These are phyloP conservation scores for Emergomyces pasteurianus DNA, from an alignment of 2,329 filamentous ascomycete genomes.

Conservation along the genomic window DNA sequence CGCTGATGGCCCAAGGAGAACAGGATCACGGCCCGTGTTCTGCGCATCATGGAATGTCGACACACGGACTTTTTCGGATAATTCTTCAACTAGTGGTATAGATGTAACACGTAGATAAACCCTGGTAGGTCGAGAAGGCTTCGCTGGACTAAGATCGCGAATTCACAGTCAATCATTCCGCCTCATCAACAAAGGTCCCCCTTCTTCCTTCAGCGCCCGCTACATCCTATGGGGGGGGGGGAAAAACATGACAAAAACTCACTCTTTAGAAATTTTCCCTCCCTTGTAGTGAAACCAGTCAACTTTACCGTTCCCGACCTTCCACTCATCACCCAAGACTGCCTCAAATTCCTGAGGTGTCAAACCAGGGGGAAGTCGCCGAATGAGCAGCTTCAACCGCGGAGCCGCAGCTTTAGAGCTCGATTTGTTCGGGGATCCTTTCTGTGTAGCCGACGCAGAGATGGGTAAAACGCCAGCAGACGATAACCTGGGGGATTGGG, in stretches of 20 bases:
- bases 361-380: constrained; percentile 75
- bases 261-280: constrained; percentile 79
- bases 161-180: not conserved
- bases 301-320: constrained; percentile 62
- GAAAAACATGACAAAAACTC: constrained; percentile 23
- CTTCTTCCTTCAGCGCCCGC: no score
- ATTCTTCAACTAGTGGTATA: constrained; percentile 51
- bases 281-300: constrained; percentile 68
- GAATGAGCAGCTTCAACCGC: constrained; percentile 72
- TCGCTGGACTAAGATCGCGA: constrained; percentile 54
- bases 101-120: constrained; percentile 75
- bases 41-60: constrained; percentile 70
- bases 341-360: constrained; percentile 65
- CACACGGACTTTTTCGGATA: constrained; percentile 59
- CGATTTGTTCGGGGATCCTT: constrained; percentile 13
- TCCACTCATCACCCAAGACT: constrained; percentile 70
- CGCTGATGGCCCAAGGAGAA: constrained; percentile 64
- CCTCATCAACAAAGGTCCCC: not conserved
- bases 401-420: constrained; percentile 39
- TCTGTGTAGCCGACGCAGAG: constrained; percentile 35
- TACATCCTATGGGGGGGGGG: no score
- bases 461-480: constrained; percentile 45
- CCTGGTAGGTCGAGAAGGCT: constrained; percentile 67
- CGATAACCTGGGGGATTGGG: constrained; percentile 5
- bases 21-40: constrained; percentile 58